Evolutionary conservation across 805 yeast genomes (phyloP), one percentile per base, ranked within the genome.

Genomic region (Metschnikowia kunwiensis): DNA sequence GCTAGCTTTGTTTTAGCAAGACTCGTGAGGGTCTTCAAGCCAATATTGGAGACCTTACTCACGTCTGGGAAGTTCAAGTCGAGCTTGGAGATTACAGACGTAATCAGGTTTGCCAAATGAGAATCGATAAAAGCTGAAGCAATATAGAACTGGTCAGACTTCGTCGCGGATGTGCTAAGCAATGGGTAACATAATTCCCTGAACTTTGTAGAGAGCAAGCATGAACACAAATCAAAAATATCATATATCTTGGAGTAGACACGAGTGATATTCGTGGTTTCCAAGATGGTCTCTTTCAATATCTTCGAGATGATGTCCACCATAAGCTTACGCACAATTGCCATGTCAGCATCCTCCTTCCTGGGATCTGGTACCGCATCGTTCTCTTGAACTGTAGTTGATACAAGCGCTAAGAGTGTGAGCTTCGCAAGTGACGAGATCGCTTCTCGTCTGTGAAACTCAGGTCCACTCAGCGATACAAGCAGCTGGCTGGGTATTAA

Each of bases 31-130:
- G 86, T 79, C 41, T 74, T 74, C 26, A 86, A 68, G 3, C 79
- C 72, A 2, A 73, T 57, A 34, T 77, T 77, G n/a, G 82, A 63
- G 10, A 84, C 72, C 35, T 71, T 68, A 21, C 76, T 75, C 6
- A 86, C 70, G 15, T 72, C 72, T 0, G 94, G 91, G 49, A 74
- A 81, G 50, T 86, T 85, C 38, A 86, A 64, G 57, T 89, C 96
- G 17, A 86, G 50, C 9, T 71, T 77, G 0, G 88, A 72, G 33
- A 88, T 57, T 21, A 83, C 68, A 0, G 69, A 58, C 0, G 91
- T 71, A 7, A 87, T 66, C 8, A 78, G 70, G 4, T 63, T 47
- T 0, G 85, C 78, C 9, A 82, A 65, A 29, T 75, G 79, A 45
- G 80, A 74, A 9, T 88, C 96, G 23, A 84, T 61, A 60, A 87